phyloP scores from a whole-genome alignment of 208 protist species.

The Blastocrithidia nonstop region DNA sequence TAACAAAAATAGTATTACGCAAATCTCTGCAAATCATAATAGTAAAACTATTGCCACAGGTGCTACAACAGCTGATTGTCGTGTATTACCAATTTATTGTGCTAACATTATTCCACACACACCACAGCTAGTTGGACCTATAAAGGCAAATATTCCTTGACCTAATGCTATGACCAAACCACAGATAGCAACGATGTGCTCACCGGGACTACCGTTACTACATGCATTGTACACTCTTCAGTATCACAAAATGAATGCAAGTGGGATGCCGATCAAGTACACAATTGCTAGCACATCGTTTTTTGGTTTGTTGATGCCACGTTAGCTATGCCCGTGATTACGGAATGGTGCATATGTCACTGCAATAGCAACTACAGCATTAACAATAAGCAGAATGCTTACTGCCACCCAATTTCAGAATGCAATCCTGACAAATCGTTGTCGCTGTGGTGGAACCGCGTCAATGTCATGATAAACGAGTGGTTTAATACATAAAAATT shows the following conservation, averaged over 20 bases:
- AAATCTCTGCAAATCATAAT: constrained; percentile 26
- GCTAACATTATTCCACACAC: constrained; percentile 31
- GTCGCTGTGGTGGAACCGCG: constrained; percentile 17
- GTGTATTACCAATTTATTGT: constrained; percentile 14
- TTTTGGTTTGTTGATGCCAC: constrained; percentile 15
- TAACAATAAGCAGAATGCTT: constrained; percentile 31
- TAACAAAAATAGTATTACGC: constrained; percentile 28
- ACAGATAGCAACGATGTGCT: constrained; percentile 34
- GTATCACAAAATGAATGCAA: constrained; percentile 60
- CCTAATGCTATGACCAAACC: constrained; percentile 35
- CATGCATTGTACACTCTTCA: constrained; percentile 40
- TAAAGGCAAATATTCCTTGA: constrained; percentile 30
- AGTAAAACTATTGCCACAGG: constrained; percentile 30
- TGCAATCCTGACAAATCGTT: constrained; percentile 26
- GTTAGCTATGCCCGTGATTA: neutral
- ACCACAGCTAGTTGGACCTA: constrained; percentile 23
- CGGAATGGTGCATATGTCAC: constrained; percentile 12
- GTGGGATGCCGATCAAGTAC: constrained; percentile 39
- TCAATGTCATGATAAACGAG: constrained; percentile 51
- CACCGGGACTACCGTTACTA: constrained; percentile 18
- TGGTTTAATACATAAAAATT: constrained; percentile 50
- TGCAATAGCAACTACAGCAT: constrained; percentile 25
- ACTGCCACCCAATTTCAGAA: constrained; percentile 59
- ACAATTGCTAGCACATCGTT: constrained; percentile 27
- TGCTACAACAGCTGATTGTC: constrained; percentile 10